Evolutionary conservation across 495 filamentous ascomycete genomes (phyloP).

Genomic region (Hypoxylon subgilvum): DNA sequence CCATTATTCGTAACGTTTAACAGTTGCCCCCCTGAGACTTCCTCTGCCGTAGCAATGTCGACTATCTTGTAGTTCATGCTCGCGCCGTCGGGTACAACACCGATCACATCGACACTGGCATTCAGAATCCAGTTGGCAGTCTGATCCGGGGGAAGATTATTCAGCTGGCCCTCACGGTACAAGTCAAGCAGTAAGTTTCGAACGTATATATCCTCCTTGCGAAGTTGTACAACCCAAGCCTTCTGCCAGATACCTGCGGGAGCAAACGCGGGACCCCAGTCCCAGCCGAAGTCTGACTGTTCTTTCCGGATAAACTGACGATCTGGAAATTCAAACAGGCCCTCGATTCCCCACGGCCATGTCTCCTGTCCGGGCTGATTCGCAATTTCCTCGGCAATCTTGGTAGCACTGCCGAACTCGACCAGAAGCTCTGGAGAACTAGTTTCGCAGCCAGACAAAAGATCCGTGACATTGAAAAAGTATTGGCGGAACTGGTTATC

Average conservation of each 20-base stretch:
- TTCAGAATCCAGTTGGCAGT: constrained; percentile 70
- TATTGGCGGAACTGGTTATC: constrained; percentile 78
- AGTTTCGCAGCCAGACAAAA: constrained; percentile 53
- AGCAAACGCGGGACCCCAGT: constrained; percentile 72
- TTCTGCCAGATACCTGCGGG: constrained; percentile 72
- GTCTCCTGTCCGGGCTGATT: constrained; percentile 59
- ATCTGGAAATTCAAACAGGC: constrained; percentile 60
- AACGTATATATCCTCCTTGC: constrained; percentile 54
- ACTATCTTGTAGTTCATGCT: constrained; percentile 61
- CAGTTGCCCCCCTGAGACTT: constrained; percentile 54
- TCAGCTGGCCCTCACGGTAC: constrained; percentile 65
- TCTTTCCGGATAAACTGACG: constrained; percentile 71
- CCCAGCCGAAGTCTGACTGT: constrained; percentile 75
- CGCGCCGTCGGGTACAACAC: constrained; percentile 54
- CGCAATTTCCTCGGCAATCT: constrained; percentile 56
- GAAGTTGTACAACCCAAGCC: constrained; percentile 64
- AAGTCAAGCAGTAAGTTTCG: constrained; percentile 67
- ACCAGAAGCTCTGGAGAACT: constrained; percentile 58
- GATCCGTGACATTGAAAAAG: constrained; percentile 66
- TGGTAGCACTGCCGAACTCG: constrained; percentile 62
- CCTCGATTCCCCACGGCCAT: constrained; percentile 57
- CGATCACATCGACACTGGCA: constrained; percentile 69
- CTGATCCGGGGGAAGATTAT: constrained; percentile 66
- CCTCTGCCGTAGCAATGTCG: constrained; percentile 53
- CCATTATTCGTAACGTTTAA: constrained; percentile 52